A percentile compares a stretch with the other conserved stretches of the same genome.
phyloP scores from a whole-genome alignment of 805 yeast genomes.

The Ogataea paradorogensis region DNA sequence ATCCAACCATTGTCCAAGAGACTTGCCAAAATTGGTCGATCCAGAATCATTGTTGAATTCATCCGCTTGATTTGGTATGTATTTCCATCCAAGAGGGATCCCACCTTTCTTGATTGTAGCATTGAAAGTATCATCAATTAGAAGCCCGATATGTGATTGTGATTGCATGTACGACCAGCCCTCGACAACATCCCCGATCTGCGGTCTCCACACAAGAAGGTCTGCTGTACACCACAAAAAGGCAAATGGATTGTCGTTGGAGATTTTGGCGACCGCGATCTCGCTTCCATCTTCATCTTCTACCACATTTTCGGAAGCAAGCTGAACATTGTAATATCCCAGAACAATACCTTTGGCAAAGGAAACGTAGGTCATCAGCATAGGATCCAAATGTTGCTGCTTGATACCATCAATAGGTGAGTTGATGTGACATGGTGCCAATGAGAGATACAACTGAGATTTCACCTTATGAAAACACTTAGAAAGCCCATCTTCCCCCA shows the following conservation, averaged over 20 bases:
- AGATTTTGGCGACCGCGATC: slow-evolving; percentile 58
- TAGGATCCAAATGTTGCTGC: slow-evolving; percentile 85
- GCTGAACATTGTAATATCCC: slow-evolving; percentile 65
- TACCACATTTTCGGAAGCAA: slow-evolving; percentile 41
- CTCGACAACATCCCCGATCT: slow-evolving; percentile 79
- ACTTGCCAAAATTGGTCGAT: slow-evolving; percentile 28
- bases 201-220: slow-evolving; percentile 85
- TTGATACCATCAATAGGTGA: slow-evolving; percentile 76
- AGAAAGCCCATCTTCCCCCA: slow-evolving; percentile 43
- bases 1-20: slow-evolving; percentile 88
- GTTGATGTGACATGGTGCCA: slow-evolving; percentile 77
- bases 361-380: slow-evolving; percentile 77
- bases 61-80: slow-evolving; percentile 75
- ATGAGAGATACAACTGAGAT: slow-evolving; percentile 69
- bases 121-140: slow-evolving; percentile 90
- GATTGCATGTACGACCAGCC: slow-evolving; percentile 91
- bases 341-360: slow-evolving; percentile 80
- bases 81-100: slow-evolving; percentile 85
- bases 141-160: slow-evolving; percentile 89
- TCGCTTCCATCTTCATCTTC: slow-evolving; percentile 39
- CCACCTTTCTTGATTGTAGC: slow-evolving; percentile 83
- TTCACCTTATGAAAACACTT: slow-evolving; percentile 66
- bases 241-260: slow-evolving; percentile 81
- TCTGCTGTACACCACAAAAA: slow-evolving; percentile 86
- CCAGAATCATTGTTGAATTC: slow-evolving; percentile 35